These are phyloP conservation scores for Neurospora intermedia DNA, from an alignment of 495 filamentous ascomycete species.

Conservation along the genomic window DNA sequence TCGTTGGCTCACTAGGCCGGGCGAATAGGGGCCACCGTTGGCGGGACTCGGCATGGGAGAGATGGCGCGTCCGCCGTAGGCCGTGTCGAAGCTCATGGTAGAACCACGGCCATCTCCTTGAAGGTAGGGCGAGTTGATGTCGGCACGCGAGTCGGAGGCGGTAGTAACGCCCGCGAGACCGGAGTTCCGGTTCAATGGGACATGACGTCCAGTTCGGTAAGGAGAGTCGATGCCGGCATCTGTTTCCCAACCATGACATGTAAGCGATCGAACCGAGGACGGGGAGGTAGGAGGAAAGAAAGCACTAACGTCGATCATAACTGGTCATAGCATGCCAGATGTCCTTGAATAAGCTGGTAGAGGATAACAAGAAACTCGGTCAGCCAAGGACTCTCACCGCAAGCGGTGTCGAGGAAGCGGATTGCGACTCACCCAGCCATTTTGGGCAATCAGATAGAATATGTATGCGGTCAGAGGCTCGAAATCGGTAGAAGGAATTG, in stretches of 20 bases:
- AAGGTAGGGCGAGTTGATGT: conserved; percentile 61
- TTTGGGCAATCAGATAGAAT: background rate
- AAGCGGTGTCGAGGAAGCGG: background rate
- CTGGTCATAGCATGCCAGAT: conserved; percentile 97
- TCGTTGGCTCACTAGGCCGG: conserved; percentile 64
- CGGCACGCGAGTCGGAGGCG: conserved; percentile 64
- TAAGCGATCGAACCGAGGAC: conserved; percentile 18
- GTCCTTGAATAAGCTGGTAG: background rate
- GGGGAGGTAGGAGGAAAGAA: conserved; percentile 17
- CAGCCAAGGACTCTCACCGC: background rate
- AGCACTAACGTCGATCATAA: conserved; percentile 43
- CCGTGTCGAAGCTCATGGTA: conserved; percentile 36
- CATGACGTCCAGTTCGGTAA: conserved; percentile 70
- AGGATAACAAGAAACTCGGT: background rate
- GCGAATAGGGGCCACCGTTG: conserved; percentile 67
- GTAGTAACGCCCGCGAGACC: conserved; percentile 70
- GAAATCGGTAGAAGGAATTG: background rate
- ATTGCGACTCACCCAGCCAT: background rate
- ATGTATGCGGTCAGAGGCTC: background rate
- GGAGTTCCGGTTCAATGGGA: conserved; percentile 58
- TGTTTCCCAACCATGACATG: conserved; percentile 32
- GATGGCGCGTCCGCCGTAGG: conserved; percentile 28
- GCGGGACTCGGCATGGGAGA: conserved; percentile 51
- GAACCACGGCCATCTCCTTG: conserved; percentile 53
- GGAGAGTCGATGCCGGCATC: conserved; percentile 81